These are phyloP conservation scores for Saccharomycopsis fibuligera DNA, from an alignment of 805 yeast genomes.

Conservation along the genomic window DNA sequence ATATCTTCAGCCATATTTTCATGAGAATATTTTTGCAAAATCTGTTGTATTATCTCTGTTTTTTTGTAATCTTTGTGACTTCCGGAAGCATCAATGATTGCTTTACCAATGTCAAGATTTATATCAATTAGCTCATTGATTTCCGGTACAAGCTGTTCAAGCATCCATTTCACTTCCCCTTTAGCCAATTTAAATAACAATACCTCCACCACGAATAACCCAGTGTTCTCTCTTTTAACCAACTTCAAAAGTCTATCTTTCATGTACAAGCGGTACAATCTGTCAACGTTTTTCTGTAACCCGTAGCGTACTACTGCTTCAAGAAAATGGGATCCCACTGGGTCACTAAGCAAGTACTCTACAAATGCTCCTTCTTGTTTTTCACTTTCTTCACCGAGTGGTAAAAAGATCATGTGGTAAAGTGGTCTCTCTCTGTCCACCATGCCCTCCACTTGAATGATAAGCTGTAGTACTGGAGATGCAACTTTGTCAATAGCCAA, in stretches of 20 bases:
- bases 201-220: conserved; percentile 72
- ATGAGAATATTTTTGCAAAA: conserved; percentile 37
- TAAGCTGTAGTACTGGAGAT: conserved; percentile 79
- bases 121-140: conserved; percentile 55
- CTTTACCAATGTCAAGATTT: conserved; percentile 63
- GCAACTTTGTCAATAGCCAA: conserved; percentile 73
- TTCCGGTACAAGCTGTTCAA: conserved; percentile 62
- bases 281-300: conserved; percentile 60
- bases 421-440: conserved; percentile 66
- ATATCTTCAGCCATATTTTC: conserved; percentile 49
- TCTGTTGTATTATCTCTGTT: conserved; percentile 48
- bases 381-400: conserved; percentile 44
- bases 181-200: conserved; percentile 59
- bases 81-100: conserved; percentile 60
- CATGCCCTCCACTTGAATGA: conserved; percentile 75
- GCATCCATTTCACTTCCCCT: conserved; percentile 53
- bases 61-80: conserved; percentile 51
- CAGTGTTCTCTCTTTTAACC: conserved; percentile 77
- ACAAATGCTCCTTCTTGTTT: conserved; percentile 70
- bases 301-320: conserved; percentile 63
- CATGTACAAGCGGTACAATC: conserved; percentile 68
- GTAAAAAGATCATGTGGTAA: conserved; percentile 58
- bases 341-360: conserved; percentile 74
- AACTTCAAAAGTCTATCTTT: conserved; percentile 64
- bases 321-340: conserved; percentile 91